Percentiles rank a stretch among this genome's conserved stretches.
These are phyloP conservation scores for Moringa oleifera DNA, from an alignment of 345 rosid species.

Conservation along the genomic window DNA sequence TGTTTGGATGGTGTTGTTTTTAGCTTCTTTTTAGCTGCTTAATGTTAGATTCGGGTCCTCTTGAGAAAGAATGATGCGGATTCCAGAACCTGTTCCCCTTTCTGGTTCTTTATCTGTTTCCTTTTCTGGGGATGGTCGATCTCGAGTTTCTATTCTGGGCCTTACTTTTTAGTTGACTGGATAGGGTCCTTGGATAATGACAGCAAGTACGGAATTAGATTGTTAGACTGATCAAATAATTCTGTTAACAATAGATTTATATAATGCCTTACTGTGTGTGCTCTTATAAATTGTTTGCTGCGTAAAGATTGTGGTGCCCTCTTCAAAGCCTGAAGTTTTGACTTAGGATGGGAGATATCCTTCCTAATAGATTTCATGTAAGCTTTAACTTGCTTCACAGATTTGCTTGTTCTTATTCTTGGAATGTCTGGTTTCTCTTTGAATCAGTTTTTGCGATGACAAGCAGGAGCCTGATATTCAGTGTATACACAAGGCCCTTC, in stretches of 20 bases:
- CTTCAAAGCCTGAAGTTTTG: neutral
- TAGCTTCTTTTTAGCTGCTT: neutral
- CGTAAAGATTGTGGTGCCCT: too few relatives aligned
- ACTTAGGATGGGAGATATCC: neutral
- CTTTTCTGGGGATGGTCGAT: neutral
- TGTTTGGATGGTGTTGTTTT: slow-evolving; percentile 4
- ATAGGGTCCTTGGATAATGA: neutral
- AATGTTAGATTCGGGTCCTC: neutral
- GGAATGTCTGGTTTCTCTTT: neutral
- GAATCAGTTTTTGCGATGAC: too few relatives aligned
- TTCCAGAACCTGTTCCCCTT: too few relatives aligned
- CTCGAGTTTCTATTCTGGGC: neutral
- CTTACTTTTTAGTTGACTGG: too few relatives aligned
- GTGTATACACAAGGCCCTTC: neutral
- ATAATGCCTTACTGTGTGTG: too few relatives aligned
- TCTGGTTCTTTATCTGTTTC: neutral
- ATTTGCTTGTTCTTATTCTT: neutral
- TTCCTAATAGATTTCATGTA: too few relatives aligned
- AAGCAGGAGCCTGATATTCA: neutral
- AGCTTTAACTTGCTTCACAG: too few relatives aligned
- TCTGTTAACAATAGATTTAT: too few relatives aligned
- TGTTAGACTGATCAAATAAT: too few relatives aligned
- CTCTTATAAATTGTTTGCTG: too few relatives aligned
- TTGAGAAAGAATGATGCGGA: neutral
- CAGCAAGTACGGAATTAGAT: neutral